Percentiles rank a stretch among this genome's conserved stretches.
Conservation (phyloP, 2,329 filamentous ascomycete genomes). For the Aspergillus sp. region DNA sequence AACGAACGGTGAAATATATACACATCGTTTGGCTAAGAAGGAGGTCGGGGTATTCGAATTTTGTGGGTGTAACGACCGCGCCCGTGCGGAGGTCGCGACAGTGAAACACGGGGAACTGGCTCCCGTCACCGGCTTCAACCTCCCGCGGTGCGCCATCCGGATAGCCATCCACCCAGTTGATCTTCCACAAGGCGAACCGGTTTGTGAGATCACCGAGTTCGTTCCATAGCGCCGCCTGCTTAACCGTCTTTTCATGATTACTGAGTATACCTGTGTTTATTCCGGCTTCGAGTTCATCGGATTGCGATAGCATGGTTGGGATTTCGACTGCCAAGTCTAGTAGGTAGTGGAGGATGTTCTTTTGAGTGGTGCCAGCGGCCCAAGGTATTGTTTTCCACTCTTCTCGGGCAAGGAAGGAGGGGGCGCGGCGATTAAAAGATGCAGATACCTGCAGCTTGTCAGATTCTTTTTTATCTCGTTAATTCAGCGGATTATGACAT, state of each 20-base stretch:
- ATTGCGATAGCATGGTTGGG: constrained; percentile 30
- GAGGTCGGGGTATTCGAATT: constrained; percentile 35
- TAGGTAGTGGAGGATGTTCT: constrained; percentile 39
- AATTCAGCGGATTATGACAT: constrained; percentile 4
- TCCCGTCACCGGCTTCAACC: constrained; percentile 22
- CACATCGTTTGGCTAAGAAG: constrained; percentile 39
- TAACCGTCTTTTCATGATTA: constrained; percentile 32
- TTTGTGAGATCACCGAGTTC: constrained; percentile 32
- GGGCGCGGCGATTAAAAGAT: constrained; percentile 30
- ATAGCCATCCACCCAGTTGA: constrained; percentile 31
- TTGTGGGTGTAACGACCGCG: constrained; percentile 28
- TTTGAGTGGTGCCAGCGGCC: constrained; percentile 35
- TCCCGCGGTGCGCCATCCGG: constrained; percentile 31
- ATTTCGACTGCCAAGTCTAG: constrained; percentile 38
- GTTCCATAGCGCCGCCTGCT: constrained; percentile 36
- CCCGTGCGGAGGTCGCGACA: constrained; percentile 36
- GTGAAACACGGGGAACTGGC: constrained; percentile 34
- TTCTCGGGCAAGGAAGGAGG: constrained; percentile 36
- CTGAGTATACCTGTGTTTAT: constrained; percentile 24
- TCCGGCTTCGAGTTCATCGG: constrained; percentile 30
- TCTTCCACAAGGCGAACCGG: constrained; percentile 33
- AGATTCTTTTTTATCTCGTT: background rate
- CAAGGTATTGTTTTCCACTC: constrained; percentile 43
- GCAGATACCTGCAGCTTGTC: constrained; percentile 27
- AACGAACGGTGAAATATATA: constrained; percentile 32